Base-by-base conservation (phyloP, 1,139 yeast species). In the Debaryomycetaceae sp. region DNA sequence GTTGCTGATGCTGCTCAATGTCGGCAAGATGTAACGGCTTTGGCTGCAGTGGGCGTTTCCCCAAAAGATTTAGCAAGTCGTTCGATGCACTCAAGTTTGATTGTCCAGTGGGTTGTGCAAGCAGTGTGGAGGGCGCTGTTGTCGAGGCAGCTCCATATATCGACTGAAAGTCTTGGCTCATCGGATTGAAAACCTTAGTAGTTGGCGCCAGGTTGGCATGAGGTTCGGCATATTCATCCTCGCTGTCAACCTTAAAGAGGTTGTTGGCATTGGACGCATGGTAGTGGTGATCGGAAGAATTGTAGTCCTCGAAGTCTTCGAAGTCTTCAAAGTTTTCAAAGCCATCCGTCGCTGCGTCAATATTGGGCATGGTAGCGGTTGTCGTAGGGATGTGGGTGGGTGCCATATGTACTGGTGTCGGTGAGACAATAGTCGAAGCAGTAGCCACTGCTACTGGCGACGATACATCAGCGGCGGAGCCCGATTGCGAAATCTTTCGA, bases 281-380 rank as follows among this genome's bases (percentile, higher is more conserved):
- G 31, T 37, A 16, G 18, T 28, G 16, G 25, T 36, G 43, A 16
- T 41, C 30, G 3, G 41, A 43, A 28, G 38, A 35, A 21, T 43
- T 43, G 23, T 41, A 44, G 15, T 50, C 49, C 30, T 55, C 46
- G 28, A 53, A 44, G 20, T 49, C 51, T 18, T 51, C 57, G 36
- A 48, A 52, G 28, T 57, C 60, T 25, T 57, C 58, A 32, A 64
- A 63, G 35, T 62, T 59, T 23, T 63, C 69, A 34, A 60, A 59
- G 12, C 22, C 14, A 14, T 29, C 30, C 13, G 35, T n/a, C n/a
- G n/a, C n/a, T n/a, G n/a, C n/a, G n/a, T n/a, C n/a, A n/a, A n/a
- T n/a, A n/a, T n/a, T n/a, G n/a, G n/a, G n/a, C n/a, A n/a, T n/a
- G n/a, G n/a, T n/a, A n/a, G n/a, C n/a, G n/a, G n/a, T n/a, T n/a